phyloP scores from a whole-genome alignment of 306 rosid genomes.

The Biancaea sappan region DNA sequence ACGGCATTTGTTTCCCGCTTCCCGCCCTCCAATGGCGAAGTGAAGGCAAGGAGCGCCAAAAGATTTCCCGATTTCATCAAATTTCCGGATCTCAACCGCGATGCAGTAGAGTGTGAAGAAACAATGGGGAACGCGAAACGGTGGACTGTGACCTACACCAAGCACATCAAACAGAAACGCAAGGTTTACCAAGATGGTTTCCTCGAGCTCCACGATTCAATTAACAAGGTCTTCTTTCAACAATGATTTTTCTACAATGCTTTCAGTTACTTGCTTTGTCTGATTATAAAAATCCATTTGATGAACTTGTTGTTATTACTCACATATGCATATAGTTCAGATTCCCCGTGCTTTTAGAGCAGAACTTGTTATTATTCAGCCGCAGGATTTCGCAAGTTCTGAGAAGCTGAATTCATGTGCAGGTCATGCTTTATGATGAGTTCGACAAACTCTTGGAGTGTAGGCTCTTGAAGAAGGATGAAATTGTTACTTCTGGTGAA shows the following conservation, averaged over 20 bases:
- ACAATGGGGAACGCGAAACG: slow-evolving; percentile 63
- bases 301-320: neutral
- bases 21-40: neutral
- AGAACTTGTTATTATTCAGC: neutral
- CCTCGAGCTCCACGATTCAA: slow-evolving; percentile 56
- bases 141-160: slow-evolving; percentile 82
- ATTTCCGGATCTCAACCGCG: neutral
- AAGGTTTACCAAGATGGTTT: slow-evolving; percentile 82
- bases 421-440: slow-evolving; percentile 72
- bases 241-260: neutral
- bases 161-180: slow-evolving; percentile 79
- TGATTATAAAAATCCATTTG: neutral
- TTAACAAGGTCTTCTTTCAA: slow-evolving; percentile 58
- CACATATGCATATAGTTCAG: neutral
- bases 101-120: neutral
- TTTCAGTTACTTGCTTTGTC: neutral
- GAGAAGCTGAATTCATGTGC: slow-evolving; percentile 3
- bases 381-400: neutral
- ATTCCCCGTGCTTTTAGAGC: neutral
- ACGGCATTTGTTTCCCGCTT: neutral
- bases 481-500: slow-evolving; percentile 57
- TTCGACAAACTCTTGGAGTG: slow-evolving; percentile 70
- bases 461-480: slow-evolving; percentile 66
- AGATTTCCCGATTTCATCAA: neutral
- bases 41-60: neutral